Evolutionary conservation across 2,329 filamentous ascomycete genomes (phyloP), one percentile per base, ranked within the genome.

Genomic region (Ampelomyces quisqualis): DNA sequence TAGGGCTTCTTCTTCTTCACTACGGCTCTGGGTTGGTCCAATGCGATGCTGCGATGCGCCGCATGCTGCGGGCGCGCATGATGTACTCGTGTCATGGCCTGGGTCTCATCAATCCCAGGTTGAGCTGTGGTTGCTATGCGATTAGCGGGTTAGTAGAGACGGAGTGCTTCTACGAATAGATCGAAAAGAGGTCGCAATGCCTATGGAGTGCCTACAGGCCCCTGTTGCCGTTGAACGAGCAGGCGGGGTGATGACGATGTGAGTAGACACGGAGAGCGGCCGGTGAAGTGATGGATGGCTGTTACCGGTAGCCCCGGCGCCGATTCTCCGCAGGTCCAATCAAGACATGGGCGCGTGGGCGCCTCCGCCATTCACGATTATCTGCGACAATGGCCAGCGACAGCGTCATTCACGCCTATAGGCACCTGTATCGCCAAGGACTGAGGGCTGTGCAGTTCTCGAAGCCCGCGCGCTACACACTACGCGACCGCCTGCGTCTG

Each of bases 371-470:
- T 36, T 28, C n/a, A 34, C 14, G 35, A 23, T 33, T n/a, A n/a
- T n/a, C n/a, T 40, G 19, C 45, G 43, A 47, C 40, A 19, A 68
- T 69, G 65, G 51, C 64, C 8, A 49, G 43, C 27, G 68, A 52
- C 35, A 70, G 81, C 20, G 60, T 88, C 36, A 60, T 84, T 26
- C 75, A 78, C 53, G 81, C 84, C 32, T 93, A 91, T 68, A 79
- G 88, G 46, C 73, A 79, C 43, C 74, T 93, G 22, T 85, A 86
- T 60, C 81, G 84, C 37, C 75, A 75, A 5, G 72, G 79, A 13
- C 75, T 90, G n/a, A 79, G 76, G 20, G 88, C 86, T 3, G 80
- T 91, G 15, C 82, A 85, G 49, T 87, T 82, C 70, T 79, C 86
- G 10, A 77, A 78, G 47, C 87, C 86, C 11, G 78, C 82, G 20